Evolutionary conservation across 352 stramenopile genomes (phyloP).

Genomic region (Labyrinthula sp.): DNA sequence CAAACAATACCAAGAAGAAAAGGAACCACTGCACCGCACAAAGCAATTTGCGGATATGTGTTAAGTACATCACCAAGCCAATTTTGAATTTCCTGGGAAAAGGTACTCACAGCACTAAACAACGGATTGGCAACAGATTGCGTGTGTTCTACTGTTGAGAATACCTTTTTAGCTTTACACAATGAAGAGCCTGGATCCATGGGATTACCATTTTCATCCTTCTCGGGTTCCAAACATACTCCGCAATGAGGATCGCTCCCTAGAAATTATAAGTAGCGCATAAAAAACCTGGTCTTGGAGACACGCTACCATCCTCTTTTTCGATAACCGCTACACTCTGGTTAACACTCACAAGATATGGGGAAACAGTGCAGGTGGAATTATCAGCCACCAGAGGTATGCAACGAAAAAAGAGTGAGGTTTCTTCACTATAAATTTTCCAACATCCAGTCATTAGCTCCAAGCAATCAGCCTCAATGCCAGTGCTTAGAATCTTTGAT

Average conservation of each 20-base stretch:
- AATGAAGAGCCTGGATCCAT: conserved; percentile 42
- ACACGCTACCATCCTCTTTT: background rate
- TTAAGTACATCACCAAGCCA: conserved; percentile 51
- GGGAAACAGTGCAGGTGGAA: conserved; percentile 34
- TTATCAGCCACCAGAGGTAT: conserved; percentile 47
- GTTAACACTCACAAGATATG: conserved; percentile 9
- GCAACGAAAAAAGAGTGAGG: conserved; percentile 41
- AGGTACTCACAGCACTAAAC: conserved; percentile 45
- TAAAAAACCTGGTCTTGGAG: conserved; percentile 11
- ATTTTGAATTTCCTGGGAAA: conserved; percentile 38
- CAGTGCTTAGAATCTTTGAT: background rate
- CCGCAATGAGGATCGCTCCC: conserved; percentile 40
- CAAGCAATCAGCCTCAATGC: conserved; percentile 3
- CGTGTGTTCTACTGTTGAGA: conserved; percentile 40
- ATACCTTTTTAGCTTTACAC: conserved; percentile 49
- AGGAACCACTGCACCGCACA: conserved; percentile 38
- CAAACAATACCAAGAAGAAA: conserved; percentile 49
- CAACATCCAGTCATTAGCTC: conserved; percentile 9
- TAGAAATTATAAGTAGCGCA: too few species aligned
- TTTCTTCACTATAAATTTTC: conserved; percentile 10
- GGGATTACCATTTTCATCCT: conserved; percentile 43
- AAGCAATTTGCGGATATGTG: too few species aligned
- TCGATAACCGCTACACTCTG: background rate
- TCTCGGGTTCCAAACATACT: conserved; percentile 46
- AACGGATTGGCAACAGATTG: conserved; percentile 49